Conservation (phyloP, 139 green algal genomes). For the Volvox reticuliferus region DNA sequence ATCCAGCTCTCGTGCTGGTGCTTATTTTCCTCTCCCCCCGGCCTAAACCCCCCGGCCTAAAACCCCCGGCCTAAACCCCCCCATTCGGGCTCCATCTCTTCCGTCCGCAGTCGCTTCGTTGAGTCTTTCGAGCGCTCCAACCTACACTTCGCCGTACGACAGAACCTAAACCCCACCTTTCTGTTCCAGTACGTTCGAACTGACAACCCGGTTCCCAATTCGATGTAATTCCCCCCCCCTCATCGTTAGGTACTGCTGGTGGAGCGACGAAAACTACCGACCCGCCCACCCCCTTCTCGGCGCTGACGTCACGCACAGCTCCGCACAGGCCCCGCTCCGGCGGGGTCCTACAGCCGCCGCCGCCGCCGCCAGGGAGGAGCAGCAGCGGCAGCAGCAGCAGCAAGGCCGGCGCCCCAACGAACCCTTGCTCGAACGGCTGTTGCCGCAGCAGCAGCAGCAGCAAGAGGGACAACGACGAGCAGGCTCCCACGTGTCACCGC, state of each 20-base stretch:
- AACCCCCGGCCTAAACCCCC: background rate
- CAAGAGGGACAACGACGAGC: too few relatives aligned
- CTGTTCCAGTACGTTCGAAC: too few relatives aligned
- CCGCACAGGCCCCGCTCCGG: background rate
- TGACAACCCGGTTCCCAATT: too few relatives aligned
- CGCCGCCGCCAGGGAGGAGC: background rate
- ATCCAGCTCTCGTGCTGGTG: too few relatives aligned
- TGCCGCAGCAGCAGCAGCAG: background rate
- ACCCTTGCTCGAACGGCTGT: too few relatives aligned
- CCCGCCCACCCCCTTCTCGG: background rate
- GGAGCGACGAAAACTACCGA: slow-evolving; percentile 6
- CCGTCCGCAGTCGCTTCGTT: slow-evolving; percentile 33
- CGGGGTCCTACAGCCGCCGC: background rate
- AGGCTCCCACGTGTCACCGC: background rate
- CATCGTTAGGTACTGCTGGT: slow-evolving; percentile 41
- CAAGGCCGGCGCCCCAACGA: background rate
- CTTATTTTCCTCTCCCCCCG: too few relatives aligned
- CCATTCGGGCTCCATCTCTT: background rate
- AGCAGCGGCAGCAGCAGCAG: background rate
- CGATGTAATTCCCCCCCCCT: too few relatives aligned
- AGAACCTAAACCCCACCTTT: slow-evolving; percentile 51
- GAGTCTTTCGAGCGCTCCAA: slow-evolving; percentile 75
- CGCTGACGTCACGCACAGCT: background rate
- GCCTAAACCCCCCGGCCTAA: too few relatives aligned
- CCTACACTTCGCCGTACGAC: slow-evolving; percentile 63